Evolutionary conservation across 2,329 filamentous ascomycete genomes (phyloP).

Genomic region (Botrytis fragariae): DNA sequence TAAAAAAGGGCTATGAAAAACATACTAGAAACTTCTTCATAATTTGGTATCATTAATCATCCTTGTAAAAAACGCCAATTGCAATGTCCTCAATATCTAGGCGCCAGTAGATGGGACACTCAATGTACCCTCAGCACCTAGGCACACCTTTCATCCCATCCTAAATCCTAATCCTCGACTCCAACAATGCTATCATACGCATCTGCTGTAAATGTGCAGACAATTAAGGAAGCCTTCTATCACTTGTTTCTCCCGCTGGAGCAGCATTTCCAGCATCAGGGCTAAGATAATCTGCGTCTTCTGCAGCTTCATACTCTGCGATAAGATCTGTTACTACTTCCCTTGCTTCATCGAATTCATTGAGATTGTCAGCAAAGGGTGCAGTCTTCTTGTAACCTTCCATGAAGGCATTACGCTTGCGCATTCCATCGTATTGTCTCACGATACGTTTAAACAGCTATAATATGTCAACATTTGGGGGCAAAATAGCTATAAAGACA

Average conservation of each 20-base stretch:
- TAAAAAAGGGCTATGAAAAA: not conserved
- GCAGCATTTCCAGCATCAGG: conserved; percentile 44
- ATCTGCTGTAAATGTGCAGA: not conserved
- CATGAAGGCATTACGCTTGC: conserved; percentile 95
- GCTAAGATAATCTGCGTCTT: conserved; percentile 85
- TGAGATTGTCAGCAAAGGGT: conserved; percentile 85
- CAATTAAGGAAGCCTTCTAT: conserved; percentile 33
- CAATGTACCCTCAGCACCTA: not conserved
- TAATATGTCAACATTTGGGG: conserved; percentile 20
- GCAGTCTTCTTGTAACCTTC: conserved; percentile 95
- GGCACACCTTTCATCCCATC: not conserved
- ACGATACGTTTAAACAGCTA: conserved; percentile 91
- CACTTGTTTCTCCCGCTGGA: conserved; percentile 33
- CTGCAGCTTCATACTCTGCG: conserved; percentile 92
- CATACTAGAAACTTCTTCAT: conserved; percentile 11
- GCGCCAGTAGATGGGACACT: not conserved
- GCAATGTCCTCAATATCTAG: conserved; percentile 7
- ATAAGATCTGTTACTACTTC: conserved; percentile 91
- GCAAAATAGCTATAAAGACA: conserved; percentile 20
- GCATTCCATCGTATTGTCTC: conserved; percentile 86
- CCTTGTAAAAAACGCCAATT: conserved; percentile 27
- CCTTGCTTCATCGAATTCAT: conserved; percentile 92
- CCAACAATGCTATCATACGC: not conserved
- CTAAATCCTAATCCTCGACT: conserved; percentile 14
- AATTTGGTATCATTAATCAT: conserved; percentile 37